These are phyloP conservation scores for Echium plantagineum DNA, from an alignment of 257 asterid species.

Conservation along the genomic window DNA sequence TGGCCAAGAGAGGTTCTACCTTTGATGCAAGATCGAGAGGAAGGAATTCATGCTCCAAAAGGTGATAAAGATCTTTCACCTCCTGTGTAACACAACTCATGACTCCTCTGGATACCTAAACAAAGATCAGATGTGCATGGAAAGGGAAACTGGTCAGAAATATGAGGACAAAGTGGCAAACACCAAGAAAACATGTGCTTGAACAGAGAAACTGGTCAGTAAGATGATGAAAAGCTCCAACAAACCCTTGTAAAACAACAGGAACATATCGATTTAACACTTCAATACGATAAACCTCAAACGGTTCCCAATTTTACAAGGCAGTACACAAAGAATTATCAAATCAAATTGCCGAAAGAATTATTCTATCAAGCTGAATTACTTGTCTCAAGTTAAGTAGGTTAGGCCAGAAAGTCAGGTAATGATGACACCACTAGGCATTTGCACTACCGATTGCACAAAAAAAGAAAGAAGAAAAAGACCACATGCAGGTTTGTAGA, in stretches of 20 bases:
- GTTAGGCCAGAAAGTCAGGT: background rate
- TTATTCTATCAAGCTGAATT: background rate
- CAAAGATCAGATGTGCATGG: background rate
- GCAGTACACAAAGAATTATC: background rate
- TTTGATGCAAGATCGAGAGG: conserved; percentile 65
- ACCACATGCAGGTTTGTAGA: background rate
- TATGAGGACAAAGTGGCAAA: background rate
- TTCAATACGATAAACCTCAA: background rate
- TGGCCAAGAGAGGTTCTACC: conserved; percentile 51
- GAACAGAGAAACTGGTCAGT: conserved; percentile 1
- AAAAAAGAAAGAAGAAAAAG: background rate
- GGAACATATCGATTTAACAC: background rate
- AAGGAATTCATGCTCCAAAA: conserved; percentile 64
- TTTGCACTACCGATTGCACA: background rate
- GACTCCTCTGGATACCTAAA: conserved; percentile 73
- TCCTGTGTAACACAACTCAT: conserved; percentile 77
- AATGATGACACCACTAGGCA: background rate
- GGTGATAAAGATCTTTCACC: conserved; percentile 67
- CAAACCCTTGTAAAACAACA: background rate
- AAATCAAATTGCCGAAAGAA: background rate
- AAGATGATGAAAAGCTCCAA: background rate
- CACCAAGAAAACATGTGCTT: background rate
- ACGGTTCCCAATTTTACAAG: background rate
- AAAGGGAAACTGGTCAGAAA: conserved; percentile 1
- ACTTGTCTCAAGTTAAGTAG: background rate